These are phyloP conservation scores for Kondoa subrosea DNA, from an alignment of 768 basidiomycete species.

Conservation along the genomic window DNA sequence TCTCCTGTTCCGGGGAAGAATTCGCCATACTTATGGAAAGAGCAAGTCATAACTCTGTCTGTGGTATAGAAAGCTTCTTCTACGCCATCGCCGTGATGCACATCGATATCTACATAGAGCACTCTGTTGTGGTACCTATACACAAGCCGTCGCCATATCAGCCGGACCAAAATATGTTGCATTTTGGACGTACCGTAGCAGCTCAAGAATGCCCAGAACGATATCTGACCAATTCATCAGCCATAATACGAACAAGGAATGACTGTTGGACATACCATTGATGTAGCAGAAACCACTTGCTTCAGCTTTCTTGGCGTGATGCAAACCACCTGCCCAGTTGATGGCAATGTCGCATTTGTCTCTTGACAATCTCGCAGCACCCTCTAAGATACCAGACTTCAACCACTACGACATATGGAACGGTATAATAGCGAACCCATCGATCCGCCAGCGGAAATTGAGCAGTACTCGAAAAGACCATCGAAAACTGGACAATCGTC, in stretches of 20 bases:
- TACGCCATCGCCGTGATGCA: conserved; percentile 96
- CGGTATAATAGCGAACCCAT: conserved; percentile 54
- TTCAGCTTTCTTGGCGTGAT: conserved; percentile 98
- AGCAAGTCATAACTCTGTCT: conserved; percentile 94
- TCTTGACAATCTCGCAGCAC: conserved; percentile 79
- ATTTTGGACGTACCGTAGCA: conserved; percentile 48
- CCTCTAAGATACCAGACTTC: conserved; percentile 47
- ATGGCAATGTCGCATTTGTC: conserved; percentile 98
- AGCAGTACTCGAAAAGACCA: conserved; percentile 95
- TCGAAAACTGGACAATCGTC: conserved; percentile 99
- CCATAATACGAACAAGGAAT: not conserved
- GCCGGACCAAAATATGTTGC: not conserved
- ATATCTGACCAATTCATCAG: conserved; percentile 48
- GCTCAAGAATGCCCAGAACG: conserved; percentile 86
- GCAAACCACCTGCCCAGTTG: conserved; percentile 97
- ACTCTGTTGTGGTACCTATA: conserved; percentile 81
- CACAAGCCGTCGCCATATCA: not conserved
- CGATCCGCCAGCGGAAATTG: conserved; percentile 97
- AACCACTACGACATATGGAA: not conserved
- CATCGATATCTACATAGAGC: conserved; percentile 94
- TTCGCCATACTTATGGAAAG: conserved; percentile 97
- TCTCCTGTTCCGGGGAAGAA: conserved; percentile 99
- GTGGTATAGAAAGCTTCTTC: conserved; percentile 99
- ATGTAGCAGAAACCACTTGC: conserved; percentile 99
- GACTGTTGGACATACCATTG: conserved; percentile 47